phyloP scores from a whole-genome alignment of 441 rosid species.

The Populus hybrid region DNA sequence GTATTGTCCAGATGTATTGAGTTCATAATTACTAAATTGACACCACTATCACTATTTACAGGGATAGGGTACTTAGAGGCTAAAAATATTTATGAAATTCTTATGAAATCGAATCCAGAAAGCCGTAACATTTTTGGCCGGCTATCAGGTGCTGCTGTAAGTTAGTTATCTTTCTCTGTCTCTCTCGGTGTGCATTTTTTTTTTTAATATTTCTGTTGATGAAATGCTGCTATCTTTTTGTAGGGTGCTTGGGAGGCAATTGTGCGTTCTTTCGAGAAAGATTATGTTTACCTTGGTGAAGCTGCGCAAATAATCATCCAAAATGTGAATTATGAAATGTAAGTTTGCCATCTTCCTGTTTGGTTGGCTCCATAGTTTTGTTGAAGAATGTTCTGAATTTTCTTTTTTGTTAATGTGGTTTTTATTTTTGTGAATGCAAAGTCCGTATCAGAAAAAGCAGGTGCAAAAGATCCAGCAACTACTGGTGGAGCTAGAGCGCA shows the following conservation, averaged over 20 bases:
- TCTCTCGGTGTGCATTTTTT: background rate
- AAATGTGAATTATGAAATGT: conserved; percentile 94
- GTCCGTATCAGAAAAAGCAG: conserved; percentile 93
- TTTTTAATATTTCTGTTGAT: conserved; percentile 1
- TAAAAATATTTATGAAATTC: conserved; percentile 72
- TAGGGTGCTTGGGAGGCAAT: conserved; percentile 96
- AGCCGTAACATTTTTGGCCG: conserved; percentile 92
- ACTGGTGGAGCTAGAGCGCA: conserved; percentile 86
- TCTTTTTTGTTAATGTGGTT: conserved; percentile 7
- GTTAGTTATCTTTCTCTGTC: conserved; percentile 26
- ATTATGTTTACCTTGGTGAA: conserved; percentile 87
- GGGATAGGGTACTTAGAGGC: conserved; percentile 87
- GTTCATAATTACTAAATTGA: conserved; percentile 2
- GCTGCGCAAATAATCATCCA: conserved; percentile 91
- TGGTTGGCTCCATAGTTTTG: conserved; percentile 10
- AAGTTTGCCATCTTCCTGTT: conserved; percentile 27
- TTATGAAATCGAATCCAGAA: conserved; percentile 71
- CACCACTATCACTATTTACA: conserved; percentile 31
- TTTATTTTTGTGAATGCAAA: conserved; percentile 29
- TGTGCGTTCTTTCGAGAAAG: conserved; percentile 78
- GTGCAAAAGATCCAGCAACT: conserved; percentile 96
- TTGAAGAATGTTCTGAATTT: background rate
- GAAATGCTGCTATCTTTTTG: conserved; percentile 8
- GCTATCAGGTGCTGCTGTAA: conserved; percentile 90
- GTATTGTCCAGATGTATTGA: background rate